phyloP scores from a whole-genome alignment of 2,329 filamentous ascomycete species.

The Chaetoscypha palmicola region DNA sequence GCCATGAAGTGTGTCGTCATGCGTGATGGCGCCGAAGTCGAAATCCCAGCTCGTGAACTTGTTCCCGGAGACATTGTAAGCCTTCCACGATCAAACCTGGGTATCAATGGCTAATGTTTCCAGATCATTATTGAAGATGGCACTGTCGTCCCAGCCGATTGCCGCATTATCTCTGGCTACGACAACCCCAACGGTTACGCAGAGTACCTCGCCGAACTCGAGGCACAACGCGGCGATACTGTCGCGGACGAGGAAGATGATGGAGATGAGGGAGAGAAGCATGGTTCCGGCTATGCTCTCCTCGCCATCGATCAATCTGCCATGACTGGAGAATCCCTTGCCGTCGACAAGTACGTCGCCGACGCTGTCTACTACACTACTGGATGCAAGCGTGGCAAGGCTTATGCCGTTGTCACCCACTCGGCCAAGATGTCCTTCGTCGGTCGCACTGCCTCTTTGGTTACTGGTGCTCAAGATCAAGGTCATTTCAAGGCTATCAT shows the following conservation, averaged over 20 bases:
- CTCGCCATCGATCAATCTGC: conserved; percentile 71
- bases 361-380: conserved; percentile 73
- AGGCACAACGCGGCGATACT: conserved; percentile 51
- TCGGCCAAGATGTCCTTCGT: conserved; percentile 69
- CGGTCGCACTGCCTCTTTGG: conserved; percentile 66
- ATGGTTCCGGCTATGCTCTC: conserved; percentile 53
- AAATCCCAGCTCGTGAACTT: conserved; percentile 66
- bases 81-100: conserved; percentile 16
- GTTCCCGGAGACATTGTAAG: conserved; percentile 70
- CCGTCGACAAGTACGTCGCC: conserved; percentile 73
- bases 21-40: conserved; percentile 59
- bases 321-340: conserved; percentile 74
- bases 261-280: conserved; percentile 49
- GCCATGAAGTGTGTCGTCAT: conserved; percentile 65
- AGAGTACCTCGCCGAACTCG: conserved; percentile 59
- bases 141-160: conserved; percentile 61
- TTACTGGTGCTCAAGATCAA: conserved; percentile 67
- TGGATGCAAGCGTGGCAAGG: conserved; percentile 74
- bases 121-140: conserved; percentile 67
- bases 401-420: conserved; percentile 60
- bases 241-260: conserved; percentile 49
- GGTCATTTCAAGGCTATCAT: conserved; percentile 80
- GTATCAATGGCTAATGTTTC: conserved; percentile 2
- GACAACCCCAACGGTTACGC: conserved; percentile 59
- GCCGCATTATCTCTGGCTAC: conserved; percentile 67